Evolutionary conservation across 164 flowering plant species (phyloP).

Genomic region (Berberis thunbergii): DNA sequence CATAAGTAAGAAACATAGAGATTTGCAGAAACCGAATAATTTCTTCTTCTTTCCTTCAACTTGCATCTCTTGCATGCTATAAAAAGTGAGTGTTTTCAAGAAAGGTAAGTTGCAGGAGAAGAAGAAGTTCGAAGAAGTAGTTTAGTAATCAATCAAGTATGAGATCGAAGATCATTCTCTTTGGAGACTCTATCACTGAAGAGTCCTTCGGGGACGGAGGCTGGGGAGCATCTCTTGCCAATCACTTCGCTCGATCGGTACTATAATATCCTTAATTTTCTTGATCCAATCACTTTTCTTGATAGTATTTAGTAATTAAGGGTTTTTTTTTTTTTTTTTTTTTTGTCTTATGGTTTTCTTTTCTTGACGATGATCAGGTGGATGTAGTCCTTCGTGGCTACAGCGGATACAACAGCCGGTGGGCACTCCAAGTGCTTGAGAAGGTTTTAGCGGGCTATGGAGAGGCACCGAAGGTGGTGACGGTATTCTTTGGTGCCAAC

Average conservation of each 20-base stretch:
- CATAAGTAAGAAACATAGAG: too few species aligned
- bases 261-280: neutral
- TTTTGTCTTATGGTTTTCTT: neutral
- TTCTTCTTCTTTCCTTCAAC: too few species aligned
- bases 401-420: slow-evolving; percentile 80
- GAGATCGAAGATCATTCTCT: slow-evolving; percentile 69
- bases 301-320: neutral
- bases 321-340: neutral
- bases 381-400: slow-evolving; percentile 80
- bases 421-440: slow-evolving; percentile 51
- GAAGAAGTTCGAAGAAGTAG: too few species aligned
- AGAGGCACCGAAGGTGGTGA: slow-evolving; percentile 35
- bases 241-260: slow-evolving; percentile 64
- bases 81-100: too few species aligned
- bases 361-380: slow-evolving; percentile 23
- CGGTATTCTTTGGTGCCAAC: slow-evolving; percentile 84
- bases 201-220: slow-evolving; percentile 55
- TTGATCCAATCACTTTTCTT: neutral
- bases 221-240: slow-evolving; percentile 70
- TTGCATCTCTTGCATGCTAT: too few species aligned
- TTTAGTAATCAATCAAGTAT: slow-evolving; percentile 8
- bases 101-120: too few species aligned
- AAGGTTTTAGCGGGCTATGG: slow-evolving; percentile 29
- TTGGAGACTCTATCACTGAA: slow-evolving; percentile 90
- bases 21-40: too few species aligned